Conservation (phyloP, 2,329 filamentous ascomycete genomes). For the Calonectria henricotiae region DNA sequence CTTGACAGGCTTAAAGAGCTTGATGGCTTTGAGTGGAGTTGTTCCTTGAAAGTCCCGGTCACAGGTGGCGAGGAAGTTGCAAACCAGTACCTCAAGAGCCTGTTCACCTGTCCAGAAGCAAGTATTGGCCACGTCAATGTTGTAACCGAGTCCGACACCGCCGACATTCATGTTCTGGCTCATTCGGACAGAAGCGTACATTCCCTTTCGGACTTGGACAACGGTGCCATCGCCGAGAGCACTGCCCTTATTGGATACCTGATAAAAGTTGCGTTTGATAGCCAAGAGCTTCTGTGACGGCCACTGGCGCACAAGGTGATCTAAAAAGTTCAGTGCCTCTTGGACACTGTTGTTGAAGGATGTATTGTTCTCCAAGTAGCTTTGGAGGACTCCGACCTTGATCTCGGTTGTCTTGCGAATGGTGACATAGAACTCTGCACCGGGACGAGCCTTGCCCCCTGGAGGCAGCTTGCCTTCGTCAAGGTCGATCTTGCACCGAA, state of each 20-base stretch:
- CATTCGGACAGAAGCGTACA: conserved; percentile 88
- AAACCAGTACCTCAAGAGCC: conserved; percentile 59
- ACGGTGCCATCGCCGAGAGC: conserved; percentile 72
- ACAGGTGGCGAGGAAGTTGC: conserved; percentile 56
- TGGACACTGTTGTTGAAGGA: conserved; percentile 78
- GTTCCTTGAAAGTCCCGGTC: conserved; percentile 53
- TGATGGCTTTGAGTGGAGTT: conserved; percentile 50
- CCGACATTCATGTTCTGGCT: conserved; percentile 69
- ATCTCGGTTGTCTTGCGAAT: conserved; percentile 79
- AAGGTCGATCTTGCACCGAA: conserved; percentile 78
- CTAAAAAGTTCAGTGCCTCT: conserved; percentile 90
- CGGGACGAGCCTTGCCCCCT: conserved; percentile 53
- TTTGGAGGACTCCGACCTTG: conserved; percentile 76
- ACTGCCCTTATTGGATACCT: conserved; percentile 64
- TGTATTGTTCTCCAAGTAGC: conserved; percentile 76
- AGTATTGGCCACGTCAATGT: conserved; percentile 92
- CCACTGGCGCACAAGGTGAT: conserved; percentile 88
- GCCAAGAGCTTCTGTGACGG: conserved; percentile 78
- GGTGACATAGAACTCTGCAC: conserved; percentile 73
- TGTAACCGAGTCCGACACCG: conserved; percentile 81
- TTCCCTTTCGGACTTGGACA: conserved; percentile 88
- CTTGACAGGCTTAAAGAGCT: conserved; percentile 58
- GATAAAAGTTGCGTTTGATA: conserved; percentile 90
- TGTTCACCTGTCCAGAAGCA: conserved; percentile 81
- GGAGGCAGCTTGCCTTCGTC: conserved; percentile 75